Evolutionary conservation across 2,329 filamentous ascomycete genomes (phyloP), one percentile per base, ranked within the genome.

Genomic region (Epichloe coenophiala): DNA sequence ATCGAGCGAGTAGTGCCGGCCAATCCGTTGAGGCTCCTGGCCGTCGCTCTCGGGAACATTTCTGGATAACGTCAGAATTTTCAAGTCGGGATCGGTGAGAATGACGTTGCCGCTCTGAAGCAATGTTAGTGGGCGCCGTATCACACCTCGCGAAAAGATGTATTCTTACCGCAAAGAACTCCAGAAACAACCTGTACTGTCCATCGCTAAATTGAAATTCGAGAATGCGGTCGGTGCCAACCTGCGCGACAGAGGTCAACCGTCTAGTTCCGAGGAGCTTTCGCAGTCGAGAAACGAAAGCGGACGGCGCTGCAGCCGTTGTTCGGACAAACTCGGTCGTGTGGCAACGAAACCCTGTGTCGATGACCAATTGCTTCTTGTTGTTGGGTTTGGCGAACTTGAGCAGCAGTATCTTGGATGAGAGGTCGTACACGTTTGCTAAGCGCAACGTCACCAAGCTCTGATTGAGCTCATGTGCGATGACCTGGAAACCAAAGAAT

Each of bases 291-390:
- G 83, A 78, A 45, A 96, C 88, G 65, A 98, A 98, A 42, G 77
- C 74, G 6, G 89, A 95, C 2, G 93, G 93, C 0, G 84, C 81
- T 17, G 86, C 79, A 4, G 90, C 88, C 1, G 91, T 91, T 1
- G 89, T 85, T 57, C 93, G 86, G 31, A 86, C 81, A 71, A 95
- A 98, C 59, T 85, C 82, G 35, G 93, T 97, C 52, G 97, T 75
- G 65, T 98, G 93, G 67, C 88, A 94, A 63, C 93, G 88, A 68
- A 98, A 98, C 33, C 93, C 93, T 1, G 88, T 93, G 65, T 98
- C 93, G 60, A 98, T 81, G 48, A 98, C 75, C 31, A 98, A 76
- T 65, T 97, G 91, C 64, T 93, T 84, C 67, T 90, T 89, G 58
- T 84, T 78, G 62, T 91, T 84, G 42, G 91, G 88, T 65, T 93